Conservation (phyloP, 108 stramenopile genomes). For the Poteriospumella lacustris region DNA sequence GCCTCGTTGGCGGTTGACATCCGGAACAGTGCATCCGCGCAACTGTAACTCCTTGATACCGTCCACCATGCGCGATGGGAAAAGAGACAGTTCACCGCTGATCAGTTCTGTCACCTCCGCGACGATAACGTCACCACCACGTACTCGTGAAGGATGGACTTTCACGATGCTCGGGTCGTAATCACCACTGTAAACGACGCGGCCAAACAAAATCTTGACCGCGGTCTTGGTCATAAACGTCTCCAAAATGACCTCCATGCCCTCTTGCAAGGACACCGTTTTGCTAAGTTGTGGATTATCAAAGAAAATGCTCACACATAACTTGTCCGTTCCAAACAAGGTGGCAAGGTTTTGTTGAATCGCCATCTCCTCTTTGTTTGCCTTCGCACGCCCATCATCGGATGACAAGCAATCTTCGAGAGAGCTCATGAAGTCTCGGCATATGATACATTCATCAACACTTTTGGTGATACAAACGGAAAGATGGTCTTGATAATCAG, state of each 20-base stretch:
- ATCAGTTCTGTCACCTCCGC: not conserved
- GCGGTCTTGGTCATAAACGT: not conserved
- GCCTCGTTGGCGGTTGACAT: not conserved
- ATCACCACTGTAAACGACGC: slow-evolving; percentile 11
- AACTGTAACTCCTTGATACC: not conserved
- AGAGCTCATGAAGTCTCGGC: no score
- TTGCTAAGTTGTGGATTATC: slow-evolving; percentile 26
- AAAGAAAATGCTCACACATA: no score
- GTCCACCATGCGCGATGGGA: not conserved
- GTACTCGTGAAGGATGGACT: not conserved
- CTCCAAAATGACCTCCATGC: not conserved
- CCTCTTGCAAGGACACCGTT: not conserved
- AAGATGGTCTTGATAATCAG: no score
- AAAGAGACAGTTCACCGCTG: not conserved
- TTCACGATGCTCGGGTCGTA: not conserved
- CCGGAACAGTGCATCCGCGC: not conserved
- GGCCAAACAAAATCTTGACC: not conserved
- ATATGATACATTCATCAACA: no score
- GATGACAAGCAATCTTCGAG: no score
- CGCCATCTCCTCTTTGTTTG: no score
- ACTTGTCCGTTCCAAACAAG: no score
- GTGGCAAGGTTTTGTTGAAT: no score
- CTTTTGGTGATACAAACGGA: no score
- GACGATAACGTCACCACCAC: not conserved
- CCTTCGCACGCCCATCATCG: no score